phyloP scores from a whole-genome alignment of 805 yeast genomes.

The Kurtzmaniella cleridarum region DNA sequence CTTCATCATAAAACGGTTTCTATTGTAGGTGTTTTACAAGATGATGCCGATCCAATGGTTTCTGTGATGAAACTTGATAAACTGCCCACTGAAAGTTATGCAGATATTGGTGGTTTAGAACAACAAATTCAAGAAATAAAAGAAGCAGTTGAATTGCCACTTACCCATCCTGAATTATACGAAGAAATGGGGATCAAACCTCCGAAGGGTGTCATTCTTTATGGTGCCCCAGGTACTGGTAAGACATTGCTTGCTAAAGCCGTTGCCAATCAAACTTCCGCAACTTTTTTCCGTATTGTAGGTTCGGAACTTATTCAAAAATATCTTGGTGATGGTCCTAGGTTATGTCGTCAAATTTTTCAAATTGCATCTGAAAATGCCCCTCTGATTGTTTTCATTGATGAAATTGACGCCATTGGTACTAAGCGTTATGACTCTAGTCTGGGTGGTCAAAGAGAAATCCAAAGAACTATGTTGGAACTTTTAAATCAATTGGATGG shows the following conservation, averaged over 20 bases:
- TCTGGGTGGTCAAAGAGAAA: conserved; percentile 95
- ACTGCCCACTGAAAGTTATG: conserved; percentile 93
- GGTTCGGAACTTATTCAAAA: conserved; percentile 97
- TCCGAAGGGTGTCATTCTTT: conserved; percentile 94
- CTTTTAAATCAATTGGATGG: conserved; percentile 93
- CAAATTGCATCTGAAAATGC: conserved; percentile 96
- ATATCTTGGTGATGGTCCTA: conserved; percentile 96
- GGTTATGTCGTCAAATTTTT: conserved; percentile 88
- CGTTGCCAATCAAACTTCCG: conserved; percentile 96
- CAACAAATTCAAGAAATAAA: conserved; percentile 95
- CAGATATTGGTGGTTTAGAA: conserved; percentile 96
- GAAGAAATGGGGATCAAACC: conserved; percentile 99
- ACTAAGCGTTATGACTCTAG: conserved; percentile 97
- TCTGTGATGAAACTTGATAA: conserved; percentile 97
- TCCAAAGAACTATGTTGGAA: conserved; percentile 97
- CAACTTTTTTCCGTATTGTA: conserved; percentile 91
- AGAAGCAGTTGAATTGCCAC: conserved; percentile 92
- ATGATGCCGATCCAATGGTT: conserved; percentile 97
- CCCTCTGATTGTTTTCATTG: conserved; percentile 96
- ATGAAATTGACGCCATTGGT: conserved; percentile 98
- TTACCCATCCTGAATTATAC: conserved; percentile 93
- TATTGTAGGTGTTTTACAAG: conserved; percentile 96
- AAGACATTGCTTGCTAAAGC: conserved; percentile 94
- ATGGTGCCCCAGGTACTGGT: conserved; percentile 98
- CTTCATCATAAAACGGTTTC: conserved; percentile 94